A percentile compares a stretch with the other conserved stretches of the same genome.
Evolutionary conservation across 768 basidiomycete genomes (phyloP).

Genomic region (Lactarius sp.): DNA sequence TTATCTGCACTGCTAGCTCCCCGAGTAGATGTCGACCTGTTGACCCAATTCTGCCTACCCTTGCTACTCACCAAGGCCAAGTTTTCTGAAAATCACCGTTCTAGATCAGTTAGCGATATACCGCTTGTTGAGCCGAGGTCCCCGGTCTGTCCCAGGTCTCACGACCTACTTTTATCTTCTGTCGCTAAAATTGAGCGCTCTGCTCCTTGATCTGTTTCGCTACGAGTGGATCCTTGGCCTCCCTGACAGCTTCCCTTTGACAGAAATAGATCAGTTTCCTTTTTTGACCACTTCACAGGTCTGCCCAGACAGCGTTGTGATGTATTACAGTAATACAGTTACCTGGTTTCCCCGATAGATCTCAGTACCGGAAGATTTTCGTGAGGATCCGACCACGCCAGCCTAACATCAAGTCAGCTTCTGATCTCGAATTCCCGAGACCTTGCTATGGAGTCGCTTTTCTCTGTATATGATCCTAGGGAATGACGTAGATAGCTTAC

Average conservation of each 20-base stretch:
- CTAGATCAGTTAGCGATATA: not conserved
- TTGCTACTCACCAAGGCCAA: not conserved
- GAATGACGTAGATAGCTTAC: not conserved
- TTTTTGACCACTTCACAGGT: not conserved
- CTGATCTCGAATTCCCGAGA: too few species aligned
- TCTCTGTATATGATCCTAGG: too few species aligned
- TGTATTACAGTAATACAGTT: too few species aligned
- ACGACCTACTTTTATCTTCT: not conserved
- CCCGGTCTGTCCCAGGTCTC: not conserved
- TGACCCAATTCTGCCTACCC: not conserved
- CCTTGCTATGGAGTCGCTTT: too few species aligned
- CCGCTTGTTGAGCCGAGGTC: not conserved
- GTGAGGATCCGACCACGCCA: not conserved
- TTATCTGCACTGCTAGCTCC: not conserved
- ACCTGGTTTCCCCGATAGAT: too few species aligned
- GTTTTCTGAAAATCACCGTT: not conserved
- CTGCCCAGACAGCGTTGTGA: too few species aligned
- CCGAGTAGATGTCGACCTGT: not conserved
- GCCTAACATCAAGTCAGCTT: too few species aligned
- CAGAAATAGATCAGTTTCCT: not conserved
- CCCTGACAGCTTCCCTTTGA: not conserved
- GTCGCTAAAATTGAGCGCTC: not conserved
- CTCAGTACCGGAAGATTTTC: not conserved
- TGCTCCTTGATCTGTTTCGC: not conserved
- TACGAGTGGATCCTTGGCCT: not conserved